Evolutionary conservation across 2,329 filamentous ascomycete genomes (phyloP).

Genomic region (Paraconiothyrium brasiliense): DNA sequence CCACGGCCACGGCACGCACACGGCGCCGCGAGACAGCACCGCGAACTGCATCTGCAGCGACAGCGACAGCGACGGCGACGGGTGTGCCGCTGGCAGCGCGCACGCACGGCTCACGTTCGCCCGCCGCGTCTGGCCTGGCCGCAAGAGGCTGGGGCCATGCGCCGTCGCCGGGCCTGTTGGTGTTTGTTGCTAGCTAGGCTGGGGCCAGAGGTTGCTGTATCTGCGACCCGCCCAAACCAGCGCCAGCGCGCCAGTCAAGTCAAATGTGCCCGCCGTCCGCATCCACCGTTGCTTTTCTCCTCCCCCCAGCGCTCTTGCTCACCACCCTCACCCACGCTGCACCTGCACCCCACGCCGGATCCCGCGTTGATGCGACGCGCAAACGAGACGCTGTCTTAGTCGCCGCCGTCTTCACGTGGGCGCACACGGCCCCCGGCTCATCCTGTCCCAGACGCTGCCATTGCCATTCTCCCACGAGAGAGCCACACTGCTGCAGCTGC

Average conservation of each 20-base stretch:
- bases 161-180: conserved; percentile 5
- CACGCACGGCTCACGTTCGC: not conserved
- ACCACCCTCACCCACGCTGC: not conserved
- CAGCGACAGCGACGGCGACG: not conserved
- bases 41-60: too few species aligned
- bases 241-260: not conserved
- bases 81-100: not conserved
- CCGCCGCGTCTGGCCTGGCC: not conserved
- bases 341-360: conserved; percentile 16
- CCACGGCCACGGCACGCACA: not conserved
- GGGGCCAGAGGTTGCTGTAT: not conserved
- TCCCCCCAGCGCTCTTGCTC: not conserved
- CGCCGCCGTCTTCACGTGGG: conserved; percentile 38
- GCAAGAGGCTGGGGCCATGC: not conserved
- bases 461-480: conserved; percentile 2
- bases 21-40: too few species aligned
- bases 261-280: conserved; percentile 10
- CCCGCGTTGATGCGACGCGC: conserved; percentile 35
- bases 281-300: conserved; percentile 9
- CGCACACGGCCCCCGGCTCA: conserved; percentile 3
- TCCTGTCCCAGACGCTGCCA: conserved; percentile 6
- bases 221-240: conserved; percentile 3
- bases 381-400: conserved; percentile 26
- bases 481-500: not conserved
- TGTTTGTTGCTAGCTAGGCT: conserved; percentile 7